phyloP scores from a whole-genome alignment of 148 eudicot species.

The Rhododendron henanense region DNA sequence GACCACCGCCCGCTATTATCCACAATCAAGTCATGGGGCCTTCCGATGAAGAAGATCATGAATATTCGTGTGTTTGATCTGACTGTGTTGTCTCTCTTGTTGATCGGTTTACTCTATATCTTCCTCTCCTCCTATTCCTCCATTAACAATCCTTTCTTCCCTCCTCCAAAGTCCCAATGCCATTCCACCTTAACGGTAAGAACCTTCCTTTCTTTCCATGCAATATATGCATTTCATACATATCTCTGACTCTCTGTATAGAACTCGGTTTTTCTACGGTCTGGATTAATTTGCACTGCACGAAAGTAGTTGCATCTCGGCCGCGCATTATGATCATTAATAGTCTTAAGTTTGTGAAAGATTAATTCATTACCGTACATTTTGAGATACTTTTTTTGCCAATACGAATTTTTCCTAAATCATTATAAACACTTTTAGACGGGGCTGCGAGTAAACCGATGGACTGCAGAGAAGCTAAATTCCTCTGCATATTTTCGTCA shows the following conservation, averaged over 20 bases:
- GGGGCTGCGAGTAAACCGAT: background rate
- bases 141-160: background rate
- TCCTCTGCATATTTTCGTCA: background rate
- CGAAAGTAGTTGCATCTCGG: too few species aligned
- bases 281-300: too few species aligned
- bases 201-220: background rate
- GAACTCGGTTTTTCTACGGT: too few species aligned
- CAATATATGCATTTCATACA: background rate
- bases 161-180: background rate
- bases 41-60: background rate
- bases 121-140: background rate
- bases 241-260: too few species aligned
- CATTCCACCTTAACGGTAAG: background rate
- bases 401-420: background rate
- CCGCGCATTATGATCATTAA: too few species aligned
- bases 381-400: background rate
- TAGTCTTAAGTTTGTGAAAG: background rate
- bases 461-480: background rate
- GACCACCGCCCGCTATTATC: background rate
- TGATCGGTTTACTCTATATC: background rate
- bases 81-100: background rate
- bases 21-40: background rate
- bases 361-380: background rate
- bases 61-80: background rate
- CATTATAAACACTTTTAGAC: background rate